phyloP scores from a whole-genome alignment of 176 grass and related monocot genomes.

The Elymus sibiricus region DNA sequence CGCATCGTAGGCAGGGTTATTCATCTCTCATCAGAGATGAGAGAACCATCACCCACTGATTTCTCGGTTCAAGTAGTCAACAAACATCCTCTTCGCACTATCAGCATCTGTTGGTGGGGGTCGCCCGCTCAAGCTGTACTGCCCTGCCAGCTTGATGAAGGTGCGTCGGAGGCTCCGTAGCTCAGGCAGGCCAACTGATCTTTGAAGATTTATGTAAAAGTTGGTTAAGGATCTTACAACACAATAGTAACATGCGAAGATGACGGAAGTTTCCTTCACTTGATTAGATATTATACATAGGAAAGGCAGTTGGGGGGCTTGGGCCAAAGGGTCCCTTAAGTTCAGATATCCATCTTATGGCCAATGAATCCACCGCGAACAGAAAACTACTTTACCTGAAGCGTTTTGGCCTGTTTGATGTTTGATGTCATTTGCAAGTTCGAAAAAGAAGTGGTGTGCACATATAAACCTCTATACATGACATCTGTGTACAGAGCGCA shows the following conservation, averaged over 20 bases:
- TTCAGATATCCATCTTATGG: background rate
- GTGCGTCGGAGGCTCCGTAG: constrained; percentile 78
- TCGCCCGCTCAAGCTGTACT: constrained; percentile 80
- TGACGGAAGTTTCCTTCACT: background rate
- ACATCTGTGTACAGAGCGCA: background rate
- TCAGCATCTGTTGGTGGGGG: constrained; percentile 75
- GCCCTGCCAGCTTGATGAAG: constrained; percentile 82
- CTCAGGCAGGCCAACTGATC: constrained; percentile 78
- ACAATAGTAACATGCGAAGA: background rate
- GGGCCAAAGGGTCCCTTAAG: background rate
- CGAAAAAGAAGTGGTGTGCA: background rate
- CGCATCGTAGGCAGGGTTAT: background rate
- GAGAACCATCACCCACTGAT: constrained; percentile 38
- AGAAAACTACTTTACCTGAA: background rate
- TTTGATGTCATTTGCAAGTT: background rate
- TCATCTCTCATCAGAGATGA: too few relatives aligned
- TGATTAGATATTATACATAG: background rate
- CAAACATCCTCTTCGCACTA: constrained; percentile 88
- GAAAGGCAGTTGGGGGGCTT: background rate
- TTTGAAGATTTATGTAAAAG: constrained; percentile 69
- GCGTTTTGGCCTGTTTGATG: background rate
- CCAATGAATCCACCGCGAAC: background rate
- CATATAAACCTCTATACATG: background rate
- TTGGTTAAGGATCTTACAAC: constrained; percentile 48
- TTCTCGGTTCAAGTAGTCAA: constrained; percentile 90